Evolutionary conservation across 768 basidiomycete species (phyloP), one percentile per base, ranked within the genome.

Genomic region (Mycena vitilis): DNA sequence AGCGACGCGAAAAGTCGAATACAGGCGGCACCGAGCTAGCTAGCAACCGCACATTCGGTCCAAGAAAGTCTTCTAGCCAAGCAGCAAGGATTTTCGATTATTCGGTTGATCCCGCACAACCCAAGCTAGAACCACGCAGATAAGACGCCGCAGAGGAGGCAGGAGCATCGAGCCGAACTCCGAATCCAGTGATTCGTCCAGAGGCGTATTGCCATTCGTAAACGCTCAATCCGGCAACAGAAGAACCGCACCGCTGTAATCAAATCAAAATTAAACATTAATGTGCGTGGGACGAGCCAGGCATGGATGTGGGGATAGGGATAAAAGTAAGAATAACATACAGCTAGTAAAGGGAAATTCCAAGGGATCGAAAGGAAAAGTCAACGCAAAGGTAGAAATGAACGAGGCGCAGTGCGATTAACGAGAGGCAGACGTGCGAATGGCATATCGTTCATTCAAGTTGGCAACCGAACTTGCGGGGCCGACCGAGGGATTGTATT

Each of bases 171-270:
- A 60, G 45, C 58, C 58, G 42, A 59, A 36, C 10, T 12, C 45
- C 44, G 58, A 59, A 36, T 45, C 15, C 13, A 16, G 30, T 30
- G 30, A 30, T 30, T 30, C 30, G 30, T 30, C 18, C 40, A 40
- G 40, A 40, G 15, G 11, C 44, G 18, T 18, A 30, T 30, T 30
- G 13, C 18, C 44, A 6, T 45, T 45, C 30, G 13, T 45, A 25
- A 45, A 59, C 20, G 42, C 57, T 59, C 47, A 45, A 59, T 59
- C 57, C 57, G 57, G 58, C 44, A 25, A 23, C 18, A 25, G 58
- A 36, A 45, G 58, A 45, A 59, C 45, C 34, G 18, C 44, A 22
- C 40, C 40, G 40, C 38, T 42, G 40, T 7, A 16, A 11, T n/a
- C 16, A 11, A n/a, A 15, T 12, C 20, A 54, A 8, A 8, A 23